Percentiles rank a stretch among this genome's conserved stretches.
These are phyloP conservation scores for Chlamydomonas incerta DNA, from an alignment of 139 green algal species.

Conservation along the genomic window DNA sequence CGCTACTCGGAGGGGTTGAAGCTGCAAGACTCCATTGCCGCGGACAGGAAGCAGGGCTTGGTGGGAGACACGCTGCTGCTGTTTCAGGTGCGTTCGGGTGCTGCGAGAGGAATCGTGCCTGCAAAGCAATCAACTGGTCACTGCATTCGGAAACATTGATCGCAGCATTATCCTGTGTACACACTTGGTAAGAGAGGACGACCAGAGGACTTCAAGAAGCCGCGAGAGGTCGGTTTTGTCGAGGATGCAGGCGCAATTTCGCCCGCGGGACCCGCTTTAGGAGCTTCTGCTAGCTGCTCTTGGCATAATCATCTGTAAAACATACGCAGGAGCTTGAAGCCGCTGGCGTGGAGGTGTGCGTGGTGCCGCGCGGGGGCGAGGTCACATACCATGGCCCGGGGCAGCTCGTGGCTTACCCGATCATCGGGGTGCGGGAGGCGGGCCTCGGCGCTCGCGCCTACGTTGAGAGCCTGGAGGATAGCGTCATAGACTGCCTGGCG, in stretches of 20 bases:
- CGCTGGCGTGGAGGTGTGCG: constrained; percentile 53
- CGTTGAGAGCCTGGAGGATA: constrained; percentile 93
- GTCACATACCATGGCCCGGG: constrained; percentile 93
- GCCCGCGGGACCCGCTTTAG: too few relatives aligned
- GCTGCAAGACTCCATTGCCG: background rate
- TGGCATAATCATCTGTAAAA: background rate
- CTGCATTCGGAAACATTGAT: background rate
- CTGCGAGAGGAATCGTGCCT: background rate
- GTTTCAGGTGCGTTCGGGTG: constrained; percentile 58
- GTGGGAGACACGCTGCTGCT: constrained; percentile 70
- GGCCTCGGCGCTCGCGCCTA: constrained; percentile 83
- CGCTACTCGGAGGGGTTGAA: constrained; percentile 2
- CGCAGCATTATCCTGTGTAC: constrained; percentile 85
- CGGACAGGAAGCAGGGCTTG: background rate
- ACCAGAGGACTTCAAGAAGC: constrained; percentile 64
- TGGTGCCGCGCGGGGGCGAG: constrained; percentile 79
- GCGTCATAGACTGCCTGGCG: constrained; percentile 70
- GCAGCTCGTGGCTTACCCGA: constrained; percentile 94
- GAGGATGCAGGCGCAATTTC: background rate
- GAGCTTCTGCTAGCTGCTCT: background rate
- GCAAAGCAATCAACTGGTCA: background rate
- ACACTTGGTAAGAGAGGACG: constrained; percentile 90
- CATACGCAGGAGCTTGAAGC: constrained; percentile 5
- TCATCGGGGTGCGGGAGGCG: constrained; percentile 77
- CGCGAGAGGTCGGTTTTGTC: constrained; percentile 43